phyloP scores from a whole-genome alignment of 2,329 filamentous ascomycete genomes.

The Talaromyces rugulosus region DNA sequence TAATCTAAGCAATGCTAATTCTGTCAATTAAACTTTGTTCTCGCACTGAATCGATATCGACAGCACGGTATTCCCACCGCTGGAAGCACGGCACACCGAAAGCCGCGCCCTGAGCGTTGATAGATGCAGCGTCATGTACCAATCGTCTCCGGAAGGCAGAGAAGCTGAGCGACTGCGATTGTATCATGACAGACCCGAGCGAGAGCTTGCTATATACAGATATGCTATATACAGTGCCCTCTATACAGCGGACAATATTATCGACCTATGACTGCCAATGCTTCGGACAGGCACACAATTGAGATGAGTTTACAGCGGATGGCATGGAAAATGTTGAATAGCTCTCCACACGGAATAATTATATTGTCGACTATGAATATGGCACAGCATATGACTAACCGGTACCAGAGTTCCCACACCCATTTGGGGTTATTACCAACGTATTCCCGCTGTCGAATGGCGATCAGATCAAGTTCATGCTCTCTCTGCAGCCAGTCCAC shows the following conservation, averaged over 20 bases:
- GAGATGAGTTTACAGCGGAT: background rate
- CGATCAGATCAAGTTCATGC: no score
- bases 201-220: background rate
- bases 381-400: background rate
- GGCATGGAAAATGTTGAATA: background rate
- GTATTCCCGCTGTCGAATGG: no score
- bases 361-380: background rate
- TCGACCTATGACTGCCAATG: background rate
- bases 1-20: background rate
- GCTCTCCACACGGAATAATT: background rate
- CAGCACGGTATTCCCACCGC: no score
- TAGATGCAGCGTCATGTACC: background rate
- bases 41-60: no score
- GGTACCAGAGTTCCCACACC: no score
- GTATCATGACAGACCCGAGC: background rate
- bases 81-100: background rate
- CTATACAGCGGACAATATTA: background rate
- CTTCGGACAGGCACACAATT: background rate
- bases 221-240: background rate
- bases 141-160: background rate
- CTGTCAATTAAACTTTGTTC: background rate
- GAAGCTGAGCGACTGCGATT: background rate
- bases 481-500: no score
- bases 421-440: no score
- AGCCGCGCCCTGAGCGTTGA: background rate